Percentiles rank a stretch among this genome's conserved stretches.
phyloP scores from a whole-genome alignment of 768 basidiomycete genomes.

The Hericium alpestre region DNA sequence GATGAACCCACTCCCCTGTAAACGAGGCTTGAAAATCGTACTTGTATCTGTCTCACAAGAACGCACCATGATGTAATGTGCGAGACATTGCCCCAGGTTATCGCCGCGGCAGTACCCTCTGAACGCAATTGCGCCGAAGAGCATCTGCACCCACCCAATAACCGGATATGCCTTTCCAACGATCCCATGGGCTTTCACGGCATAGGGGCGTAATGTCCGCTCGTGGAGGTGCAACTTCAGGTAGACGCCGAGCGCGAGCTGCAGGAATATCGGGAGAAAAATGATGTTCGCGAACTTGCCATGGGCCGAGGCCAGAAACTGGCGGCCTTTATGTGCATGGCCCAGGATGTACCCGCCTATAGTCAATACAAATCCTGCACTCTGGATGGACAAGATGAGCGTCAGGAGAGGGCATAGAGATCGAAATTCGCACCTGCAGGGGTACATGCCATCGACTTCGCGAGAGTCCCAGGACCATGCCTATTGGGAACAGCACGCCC shows the following conservation, averaged over 20 bases:
- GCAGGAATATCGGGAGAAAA: slow-evolving; percentile 51
- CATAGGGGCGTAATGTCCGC: slow-evolving; percentile 57
- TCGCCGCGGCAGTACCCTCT: slow-evolving; percentile 74
- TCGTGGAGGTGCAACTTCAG: slow-evolving; percentile 89
- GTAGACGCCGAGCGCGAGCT: slow-evolving; percentile 72
- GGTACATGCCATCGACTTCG: slow-evolving; percentile 88
- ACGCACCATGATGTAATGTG: slow-evolving; percentile 71
- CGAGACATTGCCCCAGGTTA: slow-evolving; percentile 74
- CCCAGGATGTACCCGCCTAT: slow-evolving; percentile 71
- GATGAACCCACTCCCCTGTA: slow-evolving; percentile 74
- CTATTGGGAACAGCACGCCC: slow-evolving; percentile 81
- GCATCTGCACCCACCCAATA: slow-evolving; percentile 80
- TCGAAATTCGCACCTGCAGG: slow-evolving; percentile 45
- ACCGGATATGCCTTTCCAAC: slow-evolving; percentile 79
- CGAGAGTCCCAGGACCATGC: slow-evolving; percentile 67
- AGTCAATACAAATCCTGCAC: slow-evolving; percentile 58
- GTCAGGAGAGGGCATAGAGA: neutral
- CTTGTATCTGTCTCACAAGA: neutral
- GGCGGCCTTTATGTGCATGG: slow-evolving; percentile 75
- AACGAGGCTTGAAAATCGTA: neutral
- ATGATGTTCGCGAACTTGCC: slow-evolving; percentile 58
- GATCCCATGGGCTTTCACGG: slow-evolving; percentile 61
- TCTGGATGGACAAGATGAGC: slow-evolving; percentile 25
- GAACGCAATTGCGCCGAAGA: slow-evolving; percentile 72
- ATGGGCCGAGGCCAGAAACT: slow-evolving; percentile 67